phyloP scores from a whole-genome alignment of 1,284 basidiomycete genomes.

The Marasmius sp. region DNA sequence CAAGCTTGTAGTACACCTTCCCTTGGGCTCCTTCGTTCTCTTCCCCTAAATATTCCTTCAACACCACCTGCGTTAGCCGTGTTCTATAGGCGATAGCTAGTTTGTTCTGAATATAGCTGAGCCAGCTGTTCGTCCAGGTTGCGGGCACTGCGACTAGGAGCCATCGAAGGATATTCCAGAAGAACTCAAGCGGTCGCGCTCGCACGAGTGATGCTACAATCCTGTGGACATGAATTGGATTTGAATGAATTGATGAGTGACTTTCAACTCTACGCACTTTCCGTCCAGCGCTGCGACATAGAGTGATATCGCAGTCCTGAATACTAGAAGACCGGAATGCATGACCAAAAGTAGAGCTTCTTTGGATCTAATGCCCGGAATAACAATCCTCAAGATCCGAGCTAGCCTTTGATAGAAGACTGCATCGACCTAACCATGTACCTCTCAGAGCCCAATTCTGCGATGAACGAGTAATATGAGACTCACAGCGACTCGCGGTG shows the following conservation, averaged over 20 bases:
- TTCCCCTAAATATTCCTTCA: slow-evolving; percentile 84
- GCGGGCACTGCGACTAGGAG: slow-evolving; percentile 92
- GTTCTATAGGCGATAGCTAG: slow-evolving; percentile 92
- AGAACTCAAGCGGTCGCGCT: slow-evolving; percentile 78
- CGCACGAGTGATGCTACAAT: slow-evolving; percentile 97
- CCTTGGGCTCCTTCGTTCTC: slow-evolving; percentile 59
- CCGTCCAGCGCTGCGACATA: slow-evolving; percentile 96
- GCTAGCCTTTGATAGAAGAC: slow-evolving; percentile 85
- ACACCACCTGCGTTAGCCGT: slow-evolving; percentile 80
- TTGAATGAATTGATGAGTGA: slow-evolving; percentile 5
- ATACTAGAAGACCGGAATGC: slow-evolving; percentile 87
- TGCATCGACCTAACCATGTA: slow-evolving; percentile 70
- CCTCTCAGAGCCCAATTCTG: slow-evolving; percentile 1
- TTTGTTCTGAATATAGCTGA: slow-evolving; percentile 93
- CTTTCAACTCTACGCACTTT: slow-evolving; percentile 54
- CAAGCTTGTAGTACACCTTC: slow-evolving; percentile 91
- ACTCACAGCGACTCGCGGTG: slow-evolving; percentile 66
- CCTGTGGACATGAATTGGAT: slow-evolving; percentile 35
- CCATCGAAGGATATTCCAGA: slow-evolving; percentile 88
- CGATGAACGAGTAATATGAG: background rate
- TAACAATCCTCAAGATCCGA: slow-evolving; percentile 82
- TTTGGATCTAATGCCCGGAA: slow-evolving; percentile 82
- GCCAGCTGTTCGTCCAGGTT: slow-evolving; percentile 96
- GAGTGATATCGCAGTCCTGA: slow-evolving; percentile 89
- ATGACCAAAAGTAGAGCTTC: slow-evolving; percentile 86